Base-by-base conservation (phyloP, 2,329 filamentous ascomycete genomes). In the Claviceps spartinae region DNA sequence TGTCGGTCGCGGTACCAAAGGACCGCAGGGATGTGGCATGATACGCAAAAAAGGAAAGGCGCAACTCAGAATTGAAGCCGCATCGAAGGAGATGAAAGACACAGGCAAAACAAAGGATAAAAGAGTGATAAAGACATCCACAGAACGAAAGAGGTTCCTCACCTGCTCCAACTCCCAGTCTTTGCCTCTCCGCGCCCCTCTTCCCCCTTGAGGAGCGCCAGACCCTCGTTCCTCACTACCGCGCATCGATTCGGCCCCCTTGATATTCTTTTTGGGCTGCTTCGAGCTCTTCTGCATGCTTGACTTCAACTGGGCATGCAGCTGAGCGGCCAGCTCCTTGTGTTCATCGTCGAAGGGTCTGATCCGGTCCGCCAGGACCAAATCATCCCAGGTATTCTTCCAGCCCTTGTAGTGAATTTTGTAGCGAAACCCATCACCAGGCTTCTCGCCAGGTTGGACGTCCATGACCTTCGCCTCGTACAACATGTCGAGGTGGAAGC, bases 381-480 rank as follows among this genome's bases (percentile, higher is more conserved):
- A 97, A 72, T 98, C 93, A 72, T 98, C 93, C 93, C 93, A 98
- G 77, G 89, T 96, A 68, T 91, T 90, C 76, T 98, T 98, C 93
- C 93, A 98, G 63, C 93, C 93, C 70, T 97, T 97, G 74, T 98
- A 98, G 70, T 98, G 93, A 52, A 98, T 86, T 64, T 87, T 86
- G 72, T 95, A 98, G 66, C 88, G 82, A 64, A 82, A 89, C 37
- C 85, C 81, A 55, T 83, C 72, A 43, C 69, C 84, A 20, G 71
- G 84, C 66, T 82, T 83, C 68, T 86, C 83, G 63, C 84, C 83
- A 45, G 62, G 77, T 74, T 67, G 81, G 36, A 87, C 76, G 58
- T 96, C 90, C 57, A 95, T 80, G 50, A 98, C 84, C 71, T 97
- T 97, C 59, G 93, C 93, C 69, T 98, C 93, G 65, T 98, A 98